Conservation (phyloP, 2,329 filamentous ascomycete species). For the Cladosporium cucumerinum region DNA sequence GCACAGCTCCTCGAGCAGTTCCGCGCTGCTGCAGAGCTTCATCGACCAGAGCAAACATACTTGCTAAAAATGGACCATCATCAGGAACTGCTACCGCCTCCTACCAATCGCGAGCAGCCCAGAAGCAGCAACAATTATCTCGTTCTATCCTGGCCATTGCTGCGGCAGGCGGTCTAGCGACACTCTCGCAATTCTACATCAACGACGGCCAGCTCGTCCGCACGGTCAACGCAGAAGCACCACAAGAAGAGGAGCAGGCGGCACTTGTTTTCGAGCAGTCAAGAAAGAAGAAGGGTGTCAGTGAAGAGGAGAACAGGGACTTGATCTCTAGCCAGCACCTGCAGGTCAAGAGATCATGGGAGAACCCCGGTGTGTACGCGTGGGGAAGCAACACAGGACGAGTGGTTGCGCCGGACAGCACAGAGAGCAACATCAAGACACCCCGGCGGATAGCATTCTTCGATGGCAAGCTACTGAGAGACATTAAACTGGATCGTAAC, state of each 20-base stretch:
- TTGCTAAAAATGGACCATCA: conserved; percentile 21
- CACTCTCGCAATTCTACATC: conserved; percentile 44
- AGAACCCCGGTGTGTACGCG: conserved; percentile 82
- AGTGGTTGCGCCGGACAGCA: conserved; percentile 80
- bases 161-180: conserved; percentile 43
- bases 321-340: conserved; percentile 79
- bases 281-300: conserved; percentile 50
- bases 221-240: conserved; percentile 49
- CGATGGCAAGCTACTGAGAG: conserved; percentile 76
- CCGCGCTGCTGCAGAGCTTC: conserved; percentile 21
- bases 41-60: conserved; percentile 25
- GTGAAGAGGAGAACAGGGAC: conserved; percentile 70
- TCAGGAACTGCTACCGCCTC: conserved; percentile 28
- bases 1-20: conserved; percentile 18
- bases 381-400: conserved; percentile 87
- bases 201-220: conserved; percentile 39
- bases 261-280: conserved; percentile 67
- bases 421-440: conserved; percentile 73
- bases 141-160: conserved; percentile 44
- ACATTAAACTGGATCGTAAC: conserved; percentile 77
- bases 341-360: conserved; percentile 78
- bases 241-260: conserved; percentile 41
- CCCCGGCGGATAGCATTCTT: conserved; percentile 79
- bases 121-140: conserved; percentile 45
- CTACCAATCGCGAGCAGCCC: conserved; percentile 37